Base-by-base conservation (phyloP, 129 eudicot species). In the Deinandra increscens region DNA sequence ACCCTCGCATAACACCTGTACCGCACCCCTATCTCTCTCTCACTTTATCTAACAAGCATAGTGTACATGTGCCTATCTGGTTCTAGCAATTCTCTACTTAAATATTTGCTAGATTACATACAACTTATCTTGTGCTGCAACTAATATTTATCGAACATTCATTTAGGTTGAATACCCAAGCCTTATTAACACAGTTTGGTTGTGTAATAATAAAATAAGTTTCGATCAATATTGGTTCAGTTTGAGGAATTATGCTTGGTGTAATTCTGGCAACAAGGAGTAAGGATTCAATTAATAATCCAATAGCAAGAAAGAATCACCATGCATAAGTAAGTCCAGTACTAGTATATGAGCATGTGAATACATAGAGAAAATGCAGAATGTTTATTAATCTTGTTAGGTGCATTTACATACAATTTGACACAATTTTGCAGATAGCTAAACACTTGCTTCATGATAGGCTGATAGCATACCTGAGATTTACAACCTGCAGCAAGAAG, bases 401-500 rank as follows among this genome's bases (percentile, higher is more conserved):
- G 14, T 1, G 10, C 10, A 11, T 2, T 55, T 36, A 60, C 26
- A 68, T 49, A 9, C 14, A 34, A 7, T 3, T 34, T 37, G 4
- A 37, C 38, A 10, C 23, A 48, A 48, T 15, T 31, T 23, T 60
- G 22, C 13, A 49, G 19, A 42, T 18, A 53, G 36, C 14, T 64
- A 64, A 11, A 18, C 45, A 12, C 23, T 49, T 61, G 39, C 67
- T 66, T 19, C 8, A 54, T 29, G 31, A 75, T 18, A 75, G 7
- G 8, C 42, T 29, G 31, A 75, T 18, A 75, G 7, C 48, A 60
- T 77, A 89, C 99, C 99, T 89, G 87, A 63, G 97, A 81, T 41
- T 87, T 89, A 72, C 97, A 89, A 42, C 97, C 97, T n/a, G 90
- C 99, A 0, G 99, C 97, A 64, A 94, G 88, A 78, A 94, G 97